A percentile compares a stretch with the other conserved stretches of the same genome.
phyloP scores from a whole-genome alignment of 345 rosid genomes.

The Combretum micranthum region DNA sequence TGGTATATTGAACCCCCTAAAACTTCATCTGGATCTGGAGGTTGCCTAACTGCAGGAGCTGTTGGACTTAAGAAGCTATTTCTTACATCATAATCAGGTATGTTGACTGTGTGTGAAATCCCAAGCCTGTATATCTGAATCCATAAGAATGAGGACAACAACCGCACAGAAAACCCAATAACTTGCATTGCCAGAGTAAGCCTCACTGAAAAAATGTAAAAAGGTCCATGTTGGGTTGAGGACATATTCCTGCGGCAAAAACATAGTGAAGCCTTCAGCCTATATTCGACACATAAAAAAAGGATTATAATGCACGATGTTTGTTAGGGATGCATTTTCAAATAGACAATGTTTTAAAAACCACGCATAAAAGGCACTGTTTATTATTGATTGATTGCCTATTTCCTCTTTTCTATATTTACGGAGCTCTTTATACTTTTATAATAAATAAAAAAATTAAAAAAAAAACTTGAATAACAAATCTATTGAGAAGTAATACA shows the following conservation, averaged over 20 bases:
- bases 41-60: slow-evolving; percentile 27
- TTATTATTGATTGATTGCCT: too few relatives aligned
- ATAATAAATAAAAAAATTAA: too few relatives aligned
- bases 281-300: too few relatives aligned
- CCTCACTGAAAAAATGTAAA: slow-evolving; percentile 62
- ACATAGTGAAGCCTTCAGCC: background rate
- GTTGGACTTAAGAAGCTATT: slow-evolving; percentile 63
- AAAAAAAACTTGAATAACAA: too few relatives aligned
- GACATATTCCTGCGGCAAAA: slow-evolving; percentile 59
- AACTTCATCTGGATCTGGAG: slow-evolving; percentile 47
- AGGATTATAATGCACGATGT: too few relatives aligned
- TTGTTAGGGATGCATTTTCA: too few relatives aligned
- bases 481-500: too few relatives aligned
- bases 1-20: slow-evolving; percentile 57
- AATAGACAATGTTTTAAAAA: too few relatives aligned
- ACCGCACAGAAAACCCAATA: slow-evolving; percentile 66
- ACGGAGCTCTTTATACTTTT: too few relatives aligned
- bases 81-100: slow-evolving; percentile 49
- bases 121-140: slow-evolving; percentile 93
- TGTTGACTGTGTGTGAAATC: slow-evolving; percentile 32
- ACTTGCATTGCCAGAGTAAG: slow-evolving; percentile 81
- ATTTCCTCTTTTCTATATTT: too few relatives aligned
- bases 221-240: slow-evolving; percentile 28
- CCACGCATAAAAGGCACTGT: too few relatives aligned
- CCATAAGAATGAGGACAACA: slow-evolving; percentile 76